Base-by-base conservation (phyloP, 371 early-diverging fungal species). In the Saksenaea vasiformis region DNA sequence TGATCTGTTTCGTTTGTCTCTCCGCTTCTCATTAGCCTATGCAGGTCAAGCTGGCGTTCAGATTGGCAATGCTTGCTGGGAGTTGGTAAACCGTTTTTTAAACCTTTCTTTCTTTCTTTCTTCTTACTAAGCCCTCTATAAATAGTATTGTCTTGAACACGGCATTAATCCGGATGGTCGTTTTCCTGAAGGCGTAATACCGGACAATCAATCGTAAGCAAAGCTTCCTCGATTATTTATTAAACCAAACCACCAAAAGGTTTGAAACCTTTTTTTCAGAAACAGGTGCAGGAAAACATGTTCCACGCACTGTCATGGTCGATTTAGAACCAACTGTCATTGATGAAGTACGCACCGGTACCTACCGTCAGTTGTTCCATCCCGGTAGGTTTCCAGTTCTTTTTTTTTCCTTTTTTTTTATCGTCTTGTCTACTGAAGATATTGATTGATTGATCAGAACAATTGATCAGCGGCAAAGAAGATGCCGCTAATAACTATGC, bases 401-500 rank as follows among this genome's bases (percentile, higher is more conserved):
- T n/a, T n/a, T n/a, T n/a, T n/a, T n/a, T n/a, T n/a, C n/a, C n/a
- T n/a, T n/a, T n/a, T n/a, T n/a, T n/a, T n/a, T n/a, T n/a, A n/a
- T 1, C 24, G n/a, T 14, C 31, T 53, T 47, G 22, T 47, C 22
- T 22, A 22, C n/a, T 22, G 9, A 19, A 22, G 22, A 22, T 10
- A 47, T 22, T 22, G 19, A n/a, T n/a, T 47, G 19, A 22, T 47
- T 47, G 10, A 11, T 22, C 43, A 68, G 68, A 95, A 73, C 95
- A 95, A 88, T 84, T 99, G 71, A 97, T 99, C 82, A 91, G 91
- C 67, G 99, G 99, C 71, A 97, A 98, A 87, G 98, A 98, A 85
- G 99, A 98, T 82, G 99, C 99, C 34, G 99, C 98, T 71, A 98
- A 99, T 91, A 98, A 98, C 92, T 99, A 98, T 82, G 99, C 99